Evolutionary conservation across 305 asterid species (phyloP).

Genomic region (Ajuga reptans): DNA sequence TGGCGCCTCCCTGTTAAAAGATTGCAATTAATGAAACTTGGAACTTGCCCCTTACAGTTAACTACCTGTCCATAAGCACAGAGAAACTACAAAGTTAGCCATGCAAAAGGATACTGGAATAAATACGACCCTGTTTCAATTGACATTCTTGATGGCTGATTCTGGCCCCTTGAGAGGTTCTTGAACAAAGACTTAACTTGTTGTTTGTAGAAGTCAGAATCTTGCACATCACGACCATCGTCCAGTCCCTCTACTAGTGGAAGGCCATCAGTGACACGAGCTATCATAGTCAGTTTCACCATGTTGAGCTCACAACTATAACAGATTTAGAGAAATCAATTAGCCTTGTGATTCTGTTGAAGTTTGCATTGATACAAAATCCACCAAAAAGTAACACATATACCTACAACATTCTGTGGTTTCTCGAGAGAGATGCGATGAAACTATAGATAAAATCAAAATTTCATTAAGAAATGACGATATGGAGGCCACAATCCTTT

Average conservation of each 20-base stretch:
- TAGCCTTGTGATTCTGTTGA: neutral
- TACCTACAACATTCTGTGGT: neutral
- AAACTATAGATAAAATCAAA: neutral
- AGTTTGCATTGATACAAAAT: constrained; percentile 4
- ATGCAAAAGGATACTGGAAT: constrained; percentile 66
- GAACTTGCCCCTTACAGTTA: neutral
- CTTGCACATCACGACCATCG: constrained; percentile 85
- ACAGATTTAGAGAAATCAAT: constrained; percentile 11
- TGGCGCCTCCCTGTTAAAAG: neutral
- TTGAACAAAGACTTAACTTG: constrained; percentile 82
- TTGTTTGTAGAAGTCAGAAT: constrained; percentile 75
- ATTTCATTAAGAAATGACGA: neutral
- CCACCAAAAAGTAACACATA: neutral
- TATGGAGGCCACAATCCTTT: neutral
- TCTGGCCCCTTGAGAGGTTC: constrained; percentile 80
- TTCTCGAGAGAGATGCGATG: constrained; percentile 1
- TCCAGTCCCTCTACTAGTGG: constrained; percentile 85
- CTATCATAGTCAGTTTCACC: constrained; percentile 93
- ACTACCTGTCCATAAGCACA: constrained; percentile 7
- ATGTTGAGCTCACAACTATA: constrained; percentile 46
- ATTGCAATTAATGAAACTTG: neutral
- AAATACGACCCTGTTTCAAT: constrained; percentile 80
- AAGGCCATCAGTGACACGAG: constrained; percentile 95
- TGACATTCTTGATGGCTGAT: constrained; percentile 92
- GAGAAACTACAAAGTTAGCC: neutral